Base-by-base conservation (phyloP, 1,139 yeast species). In the Sporopachydermia cereana region DNA sequence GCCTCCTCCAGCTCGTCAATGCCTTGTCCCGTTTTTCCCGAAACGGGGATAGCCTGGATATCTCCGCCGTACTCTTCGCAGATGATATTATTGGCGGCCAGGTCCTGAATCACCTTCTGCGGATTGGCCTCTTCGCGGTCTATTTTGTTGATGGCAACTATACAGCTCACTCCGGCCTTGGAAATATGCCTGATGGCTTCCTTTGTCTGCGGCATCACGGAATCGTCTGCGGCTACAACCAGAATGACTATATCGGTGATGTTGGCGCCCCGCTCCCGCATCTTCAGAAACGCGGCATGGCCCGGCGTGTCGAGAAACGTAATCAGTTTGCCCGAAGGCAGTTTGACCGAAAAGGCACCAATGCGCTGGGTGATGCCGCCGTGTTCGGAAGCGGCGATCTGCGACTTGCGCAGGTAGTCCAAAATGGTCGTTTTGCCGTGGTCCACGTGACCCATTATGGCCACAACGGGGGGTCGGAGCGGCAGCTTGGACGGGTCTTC, bases 301-400 rank as follows among this genome's bases (percentile, higher is more conserved):
- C 99, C 99, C 0, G 99, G 99, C 0, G 99, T 91, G 61, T 91
- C 99, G 51, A 91, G 69, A 53, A 91, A 89, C 0, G 97, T 89
- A 52, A 91, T 85, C 45, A 69, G 69, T 59, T 80, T 82, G 1
- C 93, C 77, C 1, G 75, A 61, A 0, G 93, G 89, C 0, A 95
- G 76, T 14, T 71, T 67, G 22, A 91, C 95, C 4, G 93, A 82
- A 57, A 93, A 93, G 0, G 98, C 98, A 59, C 98, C 98, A 49
- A 91, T 91, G 59, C 89, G 97, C 60, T 91, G 99, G 0, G 99
- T 91, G 45, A 91, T 91, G 21, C 99, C 98, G 44, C 99, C 99
- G 60, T 81, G 85, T 57, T 91, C 99, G 41, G 78, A 75, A 25
- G 77, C 77, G 0, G 83, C 97, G 5, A 91, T 77, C 0, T 88